Evolutionary conservation across 805 yeast species (phyloP).

Genomic region (Monosporozyma siamensis): DNA sequence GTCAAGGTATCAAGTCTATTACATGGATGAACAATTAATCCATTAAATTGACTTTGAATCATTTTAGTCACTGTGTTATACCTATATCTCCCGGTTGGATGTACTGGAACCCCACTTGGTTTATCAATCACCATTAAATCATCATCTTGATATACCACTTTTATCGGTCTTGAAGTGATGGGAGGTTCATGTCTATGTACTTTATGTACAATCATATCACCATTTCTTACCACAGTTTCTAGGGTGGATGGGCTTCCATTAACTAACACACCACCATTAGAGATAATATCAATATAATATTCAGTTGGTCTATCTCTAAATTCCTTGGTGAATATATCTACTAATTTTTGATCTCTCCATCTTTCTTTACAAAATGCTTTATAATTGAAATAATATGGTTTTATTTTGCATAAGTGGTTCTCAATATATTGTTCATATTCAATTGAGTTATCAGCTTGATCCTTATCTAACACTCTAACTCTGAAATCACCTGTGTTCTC

Average conservation of each 20-base stretch:
- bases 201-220: constrained; percentile 72
- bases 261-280: constrained; percentile 63
- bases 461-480: not conserved
- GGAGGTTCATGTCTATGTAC: constrained; percentile 89
- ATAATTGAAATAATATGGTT: constrained; percentile 84
- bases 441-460: not conserved
- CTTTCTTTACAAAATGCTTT: constrained; percentile 83
- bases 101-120: constrained; percentile 92
- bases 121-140: constrained; percentile 78
- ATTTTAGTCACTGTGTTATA: constrained; percentile 69
- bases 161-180: constrained; percentile 48
- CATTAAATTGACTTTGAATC: constrained; percentile 48
- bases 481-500: not conserved
- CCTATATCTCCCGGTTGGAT: constrained; percentile 84
- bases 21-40: constrained; percentile 69
- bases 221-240: constrained; percentile 64
- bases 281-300: constrained; percentile 51
- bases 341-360: constrained; percentile 77
- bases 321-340: constrained; percentile 76
- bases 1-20: constrained; percentile 85
- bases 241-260: constrained; percentile 55
- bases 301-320: constrained; percentile 65
- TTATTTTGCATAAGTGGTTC: constrained; percentile 31
- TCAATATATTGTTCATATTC: not conserved
- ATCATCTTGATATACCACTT: constrained; percentile 65